These are phyloP conservation scores for Schwanniomyces etchellsii DNA, from an alignment of 1,139 yeast genomes.

Conservation along the genomic window DNA sequence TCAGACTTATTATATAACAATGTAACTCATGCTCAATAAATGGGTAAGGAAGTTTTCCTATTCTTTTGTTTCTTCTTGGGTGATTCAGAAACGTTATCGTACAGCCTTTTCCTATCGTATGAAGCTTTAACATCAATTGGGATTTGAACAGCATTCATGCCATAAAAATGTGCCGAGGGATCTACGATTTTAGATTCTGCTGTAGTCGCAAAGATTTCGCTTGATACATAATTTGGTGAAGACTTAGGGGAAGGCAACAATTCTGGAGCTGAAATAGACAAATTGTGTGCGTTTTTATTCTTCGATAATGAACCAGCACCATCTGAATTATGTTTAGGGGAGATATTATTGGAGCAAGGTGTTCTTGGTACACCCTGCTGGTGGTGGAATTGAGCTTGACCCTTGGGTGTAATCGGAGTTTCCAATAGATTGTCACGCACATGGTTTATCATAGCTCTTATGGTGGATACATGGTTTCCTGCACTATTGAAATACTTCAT, in stretches of 20 bases:
- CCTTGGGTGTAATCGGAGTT: constrained; percentile 16
- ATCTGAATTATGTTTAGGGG: constrained; percentile 5
- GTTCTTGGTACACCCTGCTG: constrained; percentile 6
- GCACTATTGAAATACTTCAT: constrained; percentile 36
- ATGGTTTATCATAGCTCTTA: constrained; percentile 30
- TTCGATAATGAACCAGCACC: constrained; percentile 4
- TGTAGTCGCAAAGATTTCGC: constrained; percentile 2
- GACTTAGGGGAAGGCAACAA: constrained; percentile 14
- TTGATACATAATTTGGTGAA: constrained; percentile 3
- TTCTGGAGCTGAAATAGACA: constrained; percentile 1
- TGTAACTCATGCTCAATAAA: no score
- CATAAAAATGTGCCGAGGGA: neutral
- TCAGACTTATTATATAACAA: no score
- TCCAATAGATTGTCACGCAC: constrained; percentile 13
- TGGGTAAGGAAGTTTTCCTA: constrained; percentile 9
- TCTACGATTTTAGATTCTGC: constrained; percentile 5
- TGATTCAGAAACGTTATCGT: neutral
- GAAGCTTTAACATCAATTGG: neutral
- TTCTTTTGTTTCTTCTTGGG: constrained; percentile 1
- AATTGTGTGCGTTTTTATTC: constrained; percentile 1
- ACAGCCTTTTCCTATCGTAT: neutral
- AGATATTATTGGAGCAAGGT: constrained; percentile 14
- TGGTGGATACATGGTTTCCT: constrained; percentile 30
- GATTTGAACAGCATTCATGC: neutral
- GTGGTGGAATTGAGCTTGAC: constrained; percentile 1